Evolutionary conservation across 345 rosid genomes (phyloP).

Genomic region (Corchorus olitorius): DNA sequence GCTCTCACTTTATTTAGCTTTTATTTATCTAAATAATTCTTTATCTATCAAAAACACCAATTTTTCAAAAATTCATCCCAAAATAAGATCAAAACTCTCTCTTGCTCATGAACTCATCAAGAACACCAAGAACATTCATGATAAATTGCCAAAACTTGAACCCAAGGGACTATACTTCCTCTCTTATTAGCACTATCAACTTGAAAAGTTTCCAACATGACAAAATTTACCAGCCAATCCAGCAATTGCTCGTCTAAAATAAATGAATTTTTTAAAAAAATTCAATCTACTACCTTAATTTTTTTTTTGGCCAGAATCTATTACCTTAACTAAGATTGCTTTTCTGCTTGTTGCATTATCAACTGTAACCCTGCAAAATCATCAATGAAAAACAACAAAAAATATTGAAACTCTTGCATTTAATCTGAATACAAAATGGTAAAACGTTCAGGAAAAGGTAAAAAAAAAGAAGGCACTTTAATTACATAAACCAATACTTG

Average conservation of each 20-base stretch:
- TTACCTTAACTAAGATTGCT: conserved; percentile 69
- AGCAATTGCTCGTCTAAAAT: conserved; percentile 7
- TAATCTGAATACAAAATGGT: conserved; percentile 13
- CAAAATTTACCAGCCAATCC: background rate
- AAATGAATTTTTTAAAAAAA: conserved; percentile 16
- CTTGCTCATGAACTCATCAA: too few species aligned
- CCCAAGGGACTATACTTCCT: conserved; percentile 75
- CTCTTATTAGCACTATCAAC: conserved; percentile 81
- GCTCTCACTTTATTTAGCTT: too few species aligned
- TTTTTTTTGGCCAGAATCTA: too few species aligned
- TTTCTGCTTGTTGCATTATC: conserved; percentile 64
- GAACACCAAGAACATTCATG: too few species aligned
- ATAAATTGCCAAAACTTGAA: conserved; percentile 85
- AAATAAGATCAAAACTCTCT: too few species aligned
- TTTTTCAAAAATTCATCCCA: too few species aligned
- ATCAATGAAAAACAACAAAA: conserved; percentile 22
- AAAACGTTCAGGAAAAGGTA: background rate
- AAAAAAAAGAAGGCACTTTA: too few species aligned
- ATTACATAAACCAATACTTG: background rate
- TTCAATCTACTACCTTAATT: too few species aligned
- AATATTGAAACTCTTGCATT: conserved; percentile 20
- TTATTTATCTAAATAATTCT: too few species aligned
- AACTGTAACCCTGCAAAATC: conserved; percentile 63
- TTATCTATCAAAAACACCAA: too few species aligned
- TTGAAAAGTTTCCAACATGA: conserved; percentile 31